Percentiles rank a stretch among this genome's conserved stretches.
phyloP scores from a whole-genome alignment of 306 rosid genomes.

The Gleditsia sinensis region DNA sequence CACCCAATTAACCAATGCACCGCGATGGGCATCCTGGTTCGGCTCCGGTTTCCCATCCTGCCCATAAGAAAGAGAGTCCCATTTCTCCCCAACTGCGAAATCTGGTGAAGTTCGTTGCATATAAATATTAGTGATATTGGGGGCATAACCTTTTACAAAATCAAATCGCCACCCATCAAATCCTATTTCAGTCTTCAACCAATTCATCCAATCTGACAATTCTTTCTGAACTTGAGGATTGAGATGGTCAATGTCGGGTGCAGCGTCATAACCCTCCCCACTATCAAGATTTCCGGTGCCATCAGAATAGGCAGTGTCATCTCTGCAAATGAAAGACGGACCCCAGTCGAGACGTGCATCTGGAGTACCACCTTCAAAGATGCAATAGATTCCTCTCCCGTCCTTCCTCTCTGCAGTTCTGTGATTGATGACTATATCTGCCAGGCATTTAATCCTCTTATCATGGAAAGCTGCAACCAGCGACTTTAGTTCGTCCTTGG shows the following conservation, averaged over 20 bases:
- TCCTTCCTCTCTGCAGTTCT: constrained; percentile 76
- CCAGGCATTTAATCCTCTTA: constrained; percentile 59
- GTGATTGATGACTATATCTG: constrained; percentile 90
- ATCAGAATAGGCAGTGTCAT: constrained; percentile 67
- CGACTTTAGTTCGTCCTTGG: constrained; percentile 60
- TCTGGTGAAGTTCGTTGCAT: constrained; percentile 62
- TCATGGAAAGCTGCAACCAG: constrained; percentile 45
- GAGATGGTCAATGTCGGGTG: constrained; percentile 79
- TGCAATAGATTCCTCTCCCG: constrained; percentile 62
- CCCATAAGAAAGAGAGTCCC: constrained; percentile 48
- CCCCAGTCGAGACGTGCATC: constrained; percentile 81
- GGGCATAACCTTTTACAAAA: constrained; percentile 69
- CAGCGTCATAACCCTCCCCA: constrained; percentile 38
- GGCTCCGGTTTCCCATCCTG: constrained; percentile 37
- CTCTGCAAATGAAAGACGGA: constrained; percentile 67
- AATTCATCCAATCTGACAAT: constrained; percentile 79
- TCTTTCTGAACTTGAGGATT: constrained; percentile 73
- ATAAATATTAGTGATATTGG: constrained; percentile 54
- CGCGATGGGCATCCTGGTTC: constrained; percentile 50
- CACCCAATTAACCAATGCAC: constrained; percentile 44
- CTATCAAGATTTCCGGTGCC: constrained; percentile 75
- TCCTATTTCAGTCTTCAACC: constrained; percentile 72
- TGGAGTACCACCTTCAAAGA: constrained; percentile 81
- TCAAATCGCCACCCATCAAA: constrained; percentile 81
- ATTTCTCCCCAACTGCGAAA: constrained; percentile 80